phyloP scores from a whole-genome alignment of 2,329 filamentous ascomycete genomes.

The Botrytis pseudocinerea region DNA sequence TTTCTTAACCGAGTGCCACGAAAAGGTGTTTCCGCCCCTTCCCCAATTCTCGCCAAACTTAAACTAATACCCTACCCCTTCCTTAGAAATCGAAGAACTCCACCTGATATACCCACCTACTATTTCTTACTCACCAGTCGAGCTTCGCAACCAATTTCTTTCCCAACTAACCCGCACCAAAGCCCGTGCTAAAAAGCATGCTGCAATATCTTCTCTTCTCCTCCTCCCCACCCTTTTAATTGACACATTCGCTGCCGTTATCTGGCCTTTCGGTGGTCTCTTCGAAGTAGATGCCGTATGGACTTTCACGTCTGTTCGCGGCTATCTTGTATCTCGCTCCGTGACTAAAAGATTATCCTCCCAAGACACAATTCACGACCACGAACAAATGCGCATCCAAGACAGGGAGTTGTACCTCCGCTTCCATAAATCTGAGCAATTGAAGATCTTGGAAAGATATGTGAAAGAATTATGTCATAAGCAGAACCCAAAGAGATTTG shows the following conservation, averaged over 20 bases:
- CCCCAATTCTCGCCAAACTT: neutral
- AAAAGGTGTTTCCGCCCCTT: conserved; percentile 18
- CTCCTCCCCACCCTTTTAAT: conserved; percentile 19
- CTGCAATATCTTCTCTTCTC: conserved; percentile 4
- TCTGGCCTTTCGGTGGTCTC: conserved; percentile 41
- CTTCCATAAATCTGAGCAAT: neutral
- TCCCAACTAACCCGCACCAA: neutral
- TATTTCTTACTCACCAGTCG: neutral
- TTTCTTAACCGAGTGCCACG: conserved; percentile 25
- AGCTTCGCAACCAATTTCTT: conserved; percentile 6
- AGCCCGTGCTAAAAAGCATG: neutral
- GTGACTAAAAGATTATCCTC: neutral
- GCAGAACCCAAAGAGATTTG: conserved; percentile 22
- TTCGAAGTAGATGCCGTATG: conserved; percentile 41
- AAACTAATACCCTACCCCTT: neutral
- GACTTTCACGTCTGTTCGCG: conserved; percentile 37
- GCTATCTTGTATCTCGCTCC: conserved; percentile 22
- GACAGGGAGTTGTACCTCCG: conserved; percentile 5
- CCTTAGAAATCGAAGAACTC: conserved; percentile 11
- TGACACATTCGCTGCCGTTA: conserved; percentile 33
- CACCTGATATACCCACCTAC: neutral
- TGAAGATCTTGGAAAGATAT: neutral
- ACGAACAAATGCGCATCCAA: neutral
- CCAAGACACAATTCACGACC: neutral
- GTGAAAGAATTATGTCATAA: conserved; percentile 13